A percentile compares a stretch with the other conserved stretches of the same genome.
phyloP scores from a whole-genome alignment of 2,329 filamentous ascomycete genomes.

The Microthyrium microscopicum region DNA sequence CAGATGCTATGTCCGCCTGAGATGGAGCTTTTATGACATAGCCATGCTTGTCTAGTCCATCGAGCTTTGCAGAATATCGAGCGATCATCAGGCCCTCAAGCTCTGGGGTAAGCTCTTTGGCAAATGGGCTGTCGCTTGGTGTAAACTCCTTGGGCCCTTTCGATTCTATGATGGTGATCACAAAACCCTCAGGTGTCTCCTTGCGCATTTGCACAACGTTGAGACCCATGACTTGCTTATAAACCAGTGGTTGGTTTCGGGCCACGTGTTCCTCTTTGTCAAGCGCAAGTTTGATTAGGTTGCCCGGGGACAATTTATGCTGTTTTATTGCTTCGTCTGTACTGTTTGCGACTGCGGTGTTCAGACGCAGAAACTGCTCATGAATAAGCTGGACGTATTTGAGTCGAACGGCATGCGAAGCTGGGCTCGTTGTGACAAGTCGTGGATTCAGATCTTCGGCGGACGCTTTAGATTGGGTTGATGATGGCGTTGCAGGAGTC shows the following conservation, averaged over 20 bases:
- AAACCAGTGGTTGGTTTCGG: constrained; percentile 50
- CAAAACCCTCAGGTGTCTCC: background rate
- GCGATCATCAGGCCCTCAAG: constrained; percentile 50
- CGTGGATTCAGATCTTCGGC: constrained; percentile 64
- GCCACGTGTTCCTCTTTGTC: constrained; percentile 69
- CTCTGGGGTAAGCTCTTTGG: constrained; percentile 27
- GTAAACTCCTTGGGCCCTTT: constrained; percentile 12
- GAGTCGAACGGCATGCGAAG: constrained; percentile 17
- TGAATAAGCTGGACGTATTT: constrained; percentile 43
- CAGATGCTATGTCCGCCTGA: constrained; percentile 46
- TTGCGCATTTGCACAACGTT: constrained; percentile 4
- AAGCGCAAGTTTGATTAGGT: constrained; percentile 50
- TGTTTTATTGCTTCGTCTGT: constrained; percentile 32
- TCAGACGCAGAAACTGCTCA: constrained; percentile 48
- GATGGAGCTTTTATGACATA: constrained; percentile 59
- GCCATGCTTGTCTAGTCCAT: constrained; percentile 47
- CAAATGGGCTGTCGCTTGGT: constrained; percentile 20
- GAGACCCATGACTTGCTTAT: constrained; percentile 52
- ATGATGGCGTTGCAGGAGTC: too few relatives aligned
- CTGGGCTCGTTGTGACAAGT: constrained; percentile 34
- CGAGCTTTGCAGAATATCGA: constrained; percentile 40
- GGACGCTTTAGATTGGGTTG: too few relatives aligned
- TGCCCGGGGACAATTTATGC: constrained; percentile 45
- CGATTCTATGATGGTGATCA: constrained; percentile 11
- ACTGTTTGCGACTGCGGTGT: constrained; percentile 41